phyloP scores from a whole-genome alignment of 371 early-diverging fungal species.

The Mucor sp. region DNA sequence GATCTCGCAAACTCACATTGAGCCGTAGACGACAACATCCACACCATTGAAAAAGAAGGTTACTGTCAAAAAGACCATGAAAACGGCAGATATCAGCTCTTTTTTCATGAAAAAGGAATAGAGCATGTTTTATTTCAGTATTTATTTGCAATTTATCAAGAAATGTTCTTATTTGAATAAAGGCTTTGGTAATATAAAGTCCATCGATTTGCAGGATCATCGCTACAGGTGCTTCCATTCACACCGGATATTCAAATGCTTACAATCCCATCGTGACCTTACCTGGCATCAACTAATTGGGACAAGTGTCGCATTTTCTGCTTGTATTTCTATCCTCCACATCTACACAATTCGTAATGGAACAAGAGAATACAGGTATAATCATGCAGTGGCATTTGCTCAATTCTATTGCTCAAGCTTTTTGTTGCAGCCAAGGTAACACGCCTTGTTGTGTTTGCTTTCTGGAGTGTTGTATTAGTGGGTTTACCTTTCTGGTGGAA shows the following conservation, averaged over 20 bases:
- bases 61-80: neutral
- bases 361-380: slow-evolving; percentile 12
- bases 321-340: neutral
- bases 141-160: neutral
- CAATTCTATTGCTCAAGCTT: neutral
- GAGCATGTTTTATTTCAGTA: neutral
- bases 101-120: neutral
- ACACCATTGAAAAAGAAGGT: neutral
- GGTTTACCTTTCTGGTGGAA: slow-evolving; percentile 93
- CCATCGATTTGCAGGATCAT: neutral
- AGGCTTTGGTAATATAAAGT: neutral
- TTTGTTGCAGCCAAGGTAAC: slow-evolving; percentile 19
- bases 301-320: neutral
- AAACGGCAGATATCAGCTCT: neutral
- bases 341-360: neutral
- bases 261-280: neutral
- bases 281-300: neutral
- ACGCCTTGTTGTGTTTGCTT: slow-evolving; percentile 53
- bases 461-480: slow-evolving; percentile 68
- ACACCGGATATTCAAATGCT: neutral
- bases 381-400: neutral
- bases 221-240: neutral
- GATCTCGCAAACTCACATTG: neutral
- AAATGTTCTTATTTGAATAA: neutral
- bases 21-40: neutral